phyloP scores from a whole-genome alignment of 176 grass and related monocot genomes.

The Hordeum marinum region DNA sequence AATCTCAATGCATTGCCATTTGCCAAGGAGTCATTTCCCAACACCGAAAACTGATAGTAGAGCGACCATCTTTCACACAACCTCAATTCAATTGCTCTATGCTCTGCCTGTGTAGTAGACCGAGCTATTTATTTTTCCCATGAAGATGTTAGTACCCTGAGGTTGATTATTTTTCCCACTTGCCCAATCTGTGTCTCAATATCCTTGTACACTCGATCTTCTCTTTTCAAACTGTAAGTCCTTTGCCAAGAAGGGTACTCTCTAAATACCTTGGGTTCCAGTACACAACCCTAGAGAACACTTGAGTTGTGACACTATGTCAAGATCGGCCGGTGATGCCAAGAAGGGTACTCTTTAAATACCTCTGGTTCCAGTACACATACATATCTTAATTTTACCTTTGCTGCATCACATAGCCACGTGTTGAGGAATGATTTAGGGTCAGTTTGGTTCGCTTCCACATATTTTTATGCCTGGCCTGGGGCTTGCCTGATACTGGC shows the following conservation, averaged over 20 bases:
- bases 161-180: not conserved
- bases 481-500: no score
- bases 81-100: not conserved
- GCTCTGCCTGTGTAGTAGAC: not conserved
- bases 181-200: not conserved
- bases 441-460: no score
- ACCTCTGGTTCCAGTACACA: not conserved
- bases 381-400: no score
- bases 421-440: no score
- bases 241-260: not conserved
- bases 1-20: not conserved
- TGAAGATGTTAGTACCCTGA: not conserved
- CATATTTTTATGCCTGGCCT: no score
- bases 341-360: not conserved
- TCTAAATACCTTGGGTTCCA: not conserved
- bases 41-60: not conserved
- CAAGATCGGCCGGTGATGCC: not conserved
- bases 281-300: not conserved
- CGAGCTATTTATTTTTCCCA: not conserved
- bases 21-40: not conserved
- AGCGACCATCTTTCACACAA: not conserved
- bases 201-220: not conserved
- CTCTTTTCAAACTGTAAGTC: not conserved
- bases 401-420: no score
- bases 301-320: not conserved